phyloP scores from a whole-genome alignment of 2,329 filamentous ascomycete species.

The Curvularia lunata region DNA sequence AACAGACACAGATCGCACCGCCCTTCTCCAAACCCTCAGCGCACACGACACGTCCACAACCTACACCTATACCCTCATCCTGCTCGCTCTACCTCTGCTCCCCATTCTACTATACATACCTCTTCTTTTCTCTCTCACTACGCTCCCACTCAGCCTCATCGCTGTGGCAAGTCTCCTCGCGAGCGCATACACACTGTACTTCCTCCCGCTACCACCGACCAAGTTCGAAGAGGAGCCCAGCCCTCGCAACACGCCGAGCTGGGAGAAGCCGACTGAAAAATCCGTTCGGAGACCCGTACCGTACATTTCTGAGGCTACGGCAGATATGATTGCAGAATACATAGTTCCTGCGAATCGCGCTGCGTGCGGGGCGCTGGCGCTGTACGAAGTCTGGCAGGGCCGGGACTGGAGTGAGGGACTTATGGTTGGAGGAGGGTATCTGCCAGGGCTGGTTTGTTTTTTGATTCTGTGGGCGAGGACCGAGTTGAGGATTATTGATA shows the following conservation, averaged over 20 bases:
- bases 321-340: slow-evolving; percentile 62
- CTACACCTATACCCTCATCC: slow-evolving; percentile 59
- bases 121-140: slow-evolving; percentile 51
- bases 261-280: slow-evolving; percentile 13
- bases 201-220: slow-evolving; percentile 60
- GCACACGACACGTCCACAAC: slow-evolving; percentile 48
- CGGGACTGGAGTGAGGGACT: slow-evolving; percentile 37
- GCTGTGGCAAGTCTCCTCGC: slow-evolving; percentile 67
- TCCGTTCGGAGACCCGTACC: slow-evolving; percentile 27
- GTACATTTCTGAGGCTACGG: slow-evolving; percentile 28
- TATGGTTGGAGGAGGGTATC: slow-evolving; percentile 46
- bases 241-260: slow-evolving; percentile 10
- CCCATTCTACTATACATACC: slow-evolving; percentile 63
- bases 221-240: slow-evolving; percentile 38
- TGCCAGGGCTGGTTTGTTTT: slow-evolving; percentile 62
- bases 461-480: slow-evolving; percentile 68
- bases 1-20: slow-evolving; percentile 39
- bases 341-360: slow-evolving; percentile 67
- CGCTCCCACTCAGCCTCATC: slow-evolving; percentile 59
- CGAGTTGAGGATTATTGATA: slow-evolving; percentile 72
- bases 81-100: slow-evolving; percentile 66
- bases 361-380: slow-evolving; percentile 60
- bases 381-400: slow-evolving; percentile 42
- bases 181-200: slow-evolving; percentile 67
- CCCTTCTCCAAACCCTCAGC: slow-evolving; percentile 36